phyloP scores from a whole-genome alignment of 139 green algal genomes.

The Microglena sp. region DNA sequence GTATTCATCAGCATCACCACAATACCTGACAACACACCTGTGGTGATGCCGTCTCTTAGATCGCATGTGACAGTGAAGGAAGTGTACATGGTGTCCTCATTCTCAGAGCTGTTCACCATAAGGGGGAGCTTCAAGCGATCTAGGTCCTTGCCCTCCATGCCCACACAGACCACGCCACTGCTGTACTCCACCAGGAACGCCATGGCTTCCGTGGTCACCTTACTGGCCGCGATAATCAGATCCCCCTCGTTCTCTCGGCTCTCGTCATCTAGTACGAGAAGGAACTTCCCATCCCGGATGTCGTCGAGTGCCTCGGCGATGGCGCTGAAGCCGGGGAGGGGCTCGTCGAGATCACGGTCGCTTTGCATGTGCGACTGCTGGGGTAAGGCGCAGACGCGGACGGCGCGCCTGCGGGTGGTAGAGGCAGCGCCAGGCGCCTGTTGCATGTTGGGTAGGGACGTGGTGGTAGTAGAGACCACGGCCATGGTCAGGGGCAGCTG shows the following conservation, averaged over 20 bases:
- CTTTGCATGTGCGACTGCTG: slow-evolving; percentile 14
- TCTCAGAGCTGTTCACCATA: slow-evolving; percentile 59
- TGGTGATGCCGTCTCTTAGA: slow-evolving; percentile 68
- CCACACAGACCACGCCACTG: slow-evolving; percentile 74
- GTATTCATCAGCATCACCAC: no score
- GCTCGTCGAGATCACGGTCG: slow-evolving; percentile 20
- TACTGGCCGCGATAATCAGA: slow-evolving; percentile 89
- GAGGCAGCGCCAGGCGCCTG: no score
- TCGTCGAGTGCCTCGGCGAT: slow-evolving; percentile 42
- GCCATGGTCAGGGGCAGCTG: no score
- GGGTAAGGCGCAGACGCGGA: no score
- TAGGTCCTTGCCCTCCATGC: slow-evolving; percentile 50
- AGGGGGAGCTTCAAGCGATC: slow-evolving; percentile 89
- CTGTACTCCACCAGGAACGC: slow-evolving; percentile 89
- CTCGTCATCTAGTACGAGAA: slow-evolving; percentile 97
- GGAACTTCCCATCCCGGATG: slow-evolving; percentile 60
- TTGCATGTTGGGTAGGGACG: no score
- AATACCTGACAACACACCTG: no score
- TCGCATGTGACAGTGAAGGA: slow-evolving; percentile 93
- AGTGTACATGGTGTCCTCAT: slow-evolving; percentile 85
- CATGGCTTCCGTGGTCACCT: slow-evolving; percentile 55
- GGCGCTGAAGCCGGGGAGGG: slow-evolving; percentile 35
- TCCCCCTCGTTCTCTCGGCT: slow-evolving; percentile 97
- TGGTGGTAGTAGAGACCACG: no score
- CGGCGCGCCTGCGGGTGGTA: no score